Evolutionary conservation across 371 early-diverging fungal genomes (phyloP), one percentile per base, ranked within the genome.

Genomic region (Rhizopus microsporus): DNA sequence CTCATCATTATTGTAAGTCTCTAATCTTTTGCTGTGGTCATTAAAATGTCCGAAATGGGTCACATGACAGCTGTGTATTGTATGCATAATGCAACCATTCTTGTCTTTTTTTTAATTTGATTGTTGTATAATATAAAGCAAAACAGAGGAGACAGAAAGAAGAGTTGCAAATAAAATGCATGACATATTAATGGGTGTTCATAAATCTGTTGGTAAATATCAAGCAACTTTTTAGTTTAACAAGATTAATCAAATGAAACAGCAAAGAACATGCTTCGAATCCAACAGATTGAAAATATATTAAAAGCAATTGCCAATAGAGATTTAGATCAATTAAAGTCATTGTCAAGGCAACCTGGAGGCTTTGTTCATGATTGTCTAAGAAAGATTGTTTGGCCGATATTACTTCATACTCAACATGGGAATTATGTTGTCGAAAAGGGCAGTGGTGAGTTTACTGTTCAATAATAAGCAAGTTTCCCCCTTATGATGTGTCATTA

Each of bases 381-480:
- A 10, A 56, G 80, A 15, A 61, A 67, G 52, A 60, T 59, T 38
- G 77, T 72, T 29, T 79, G 80, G 80, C 80, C 80, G 15, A 67
- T 77, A n/a, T 60, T 80, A 53, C 44, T 80, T 38, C 80, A 74
- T 54, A 77, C 80, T n/a, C 73, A 77, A 35, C 70, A 80, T 62
- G 80, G 80, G 31, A 65, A 65, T 42, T 80, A 77, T 61, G 51
- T 80, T 9, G 72, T 72, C 43, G 80, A 80, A 47, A 75, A 77
- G 59, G 77, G 77, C 31, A 75, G 71, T 46, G 77, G 80, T 77
- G 71, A 54, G 51, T 23, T 23, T 12, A 50, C 4, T 39, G 13
- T 43, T 15, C 44, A 43, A 2, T 15, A 12, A 43, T 43, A 43
- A 17, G 10, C 16, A 12, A 8, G 6, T 4, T n/a, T n/a, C 6